Evolutionary conservation across 805 yeast genomes (phyloP).

Genomic region (Blastobotrys parvus): DNA sequence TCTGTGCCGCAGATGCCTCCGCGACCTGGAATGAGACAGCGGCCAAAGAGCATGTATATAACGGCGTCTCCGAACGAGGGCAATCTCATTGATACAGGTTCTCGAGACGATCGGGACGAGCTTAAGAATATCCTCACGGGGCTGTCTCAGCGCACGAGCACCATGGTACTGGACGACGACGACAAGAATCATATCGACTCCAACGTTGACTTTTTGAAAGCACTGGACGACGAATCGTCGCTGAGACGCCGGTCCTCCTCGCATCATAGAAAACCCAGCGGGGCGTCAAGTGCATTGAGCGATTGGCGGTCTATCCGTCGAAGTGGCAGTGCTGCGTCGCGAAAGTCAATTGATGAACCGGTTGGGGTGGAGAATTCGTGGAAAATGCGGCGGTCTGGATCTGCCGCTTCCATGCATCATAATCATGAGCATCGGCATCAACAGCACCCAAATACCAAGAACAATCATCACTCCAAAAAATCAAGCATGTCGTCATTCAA

Average conservation of each 20-base stretch:
- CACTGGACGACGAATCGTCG: slow-evolving; percentile 19
- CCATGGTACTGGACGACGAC: slow-evolving; percentile 26
- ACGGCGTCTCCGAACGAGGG: slow-evolving; percentile 1
- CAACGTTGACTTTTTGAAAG: slow-evolving; percentile 30
- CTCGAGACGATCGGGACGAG: slow-evolving; percentile 18
- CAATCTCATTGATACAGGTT: slow-evolving; percentile 7
- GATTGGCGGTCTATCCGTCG: background rate
- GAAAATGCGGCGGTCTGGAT: slow-evolving; percentile 9
- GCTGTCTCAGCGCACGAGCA: slow-evolving; percentile 24
- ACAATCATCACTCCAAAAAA: slow-evolving; percentile 11
- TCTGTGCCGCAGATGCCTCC: background rate
- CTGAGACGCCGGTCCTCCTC: background rate
- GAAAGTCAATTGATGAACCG: background rate
- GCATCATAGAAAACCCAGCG: slow-evolving; percentile 9
- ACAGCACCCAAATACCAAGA: background rate
- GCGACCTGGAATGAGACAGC: background rate
- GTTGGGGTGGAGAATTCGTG: background rate
- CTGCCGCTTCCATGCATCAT: too few relatives aligned
- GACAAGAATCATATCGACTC: slow-evolving; percentile 25
- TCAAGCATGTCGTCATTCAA: slow-evolving; percentile 17
- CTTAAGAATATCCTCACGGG: slow-evolving; percentile 30
- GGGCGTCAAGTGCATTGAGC: background rate
- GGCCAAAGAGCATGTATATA: slow-evolving; percentile 5
- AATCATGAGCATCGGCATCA: too few relatives aligned
- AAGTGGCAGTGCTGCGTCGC: slow-evolving; percentile 1